These are phyloP conservation scores for Trypanosoma boissoni DNA, from an alignment of 208 protist genomes.

Conservation along the genomic window DNA sequence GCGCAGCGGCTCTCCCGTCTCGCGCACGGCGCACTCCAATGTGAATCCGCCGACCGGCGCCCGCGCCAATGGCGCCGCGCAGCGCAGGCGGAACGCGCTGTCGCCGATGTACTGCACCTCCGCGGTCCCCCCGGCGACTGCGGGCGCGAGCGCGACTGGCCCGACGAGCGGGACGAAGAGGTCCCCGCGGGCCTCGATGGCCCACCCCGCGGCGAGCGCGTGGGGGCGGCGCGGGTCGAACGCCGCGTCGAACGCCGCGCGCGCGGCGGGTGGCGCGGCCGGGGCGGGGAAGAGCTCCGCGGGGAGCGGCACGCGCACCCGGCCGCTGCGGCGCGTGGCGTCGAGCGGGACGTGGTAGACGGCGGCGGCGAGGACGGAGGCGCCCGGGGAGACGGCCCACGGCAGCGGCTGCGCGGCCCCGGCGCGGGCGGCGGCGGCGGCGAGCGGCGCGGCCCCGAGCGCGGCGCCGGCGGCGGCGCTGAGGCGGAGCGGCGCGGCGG, in stretches of 20 bases:
- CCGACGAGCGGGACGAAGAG: conserved; percentile 53
- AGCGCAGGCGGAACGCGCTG: conserved; percentile 33
- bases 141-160: conserved; percentile 32
- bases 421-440: conserved; percentile 9
- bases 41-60: conserved; percentile 10
- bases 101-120: conserved; percentile 41
- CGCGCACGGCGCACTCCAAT: conserved; percentile 33
- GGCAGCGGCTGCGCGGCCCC: conserved; percentile 56
- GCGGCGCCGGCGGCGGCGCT: conserved; percentile 22
- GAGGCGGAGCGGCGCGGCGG: conserved; percentile 18
- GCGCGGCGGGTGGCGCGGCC: conserved; percentile 29
- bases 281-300: conserved; percentile 47
- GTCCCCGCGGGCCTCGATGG: conserved; percentile 29
- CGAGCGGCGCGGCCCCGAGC: conserved; percentile 15
- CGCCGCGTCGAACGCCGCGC: conserved; percentile 44
- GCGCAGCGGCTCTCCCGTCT: conserved; percentile 59
- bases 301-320: conserved; percentile 42
- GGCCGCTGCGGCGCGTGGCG: conserved; percentile 18
- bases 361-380: conserved; percentile 36
- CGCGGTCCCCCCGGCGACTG: neutral
- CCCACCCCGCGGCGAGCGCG: conserved; percentile 21
- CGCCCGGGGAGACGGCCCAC: conserved; percentile 54
- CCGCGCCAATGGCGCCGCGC: conserved; percentile 19
- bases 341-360: conserved; percentile 54
- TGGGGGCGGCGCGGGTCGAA: conserved; percentile 22